phyloP scores from a whole-genome alignment of 192 early-diverging fungal species.

The Linnemannia schmuckeri region DNA sequence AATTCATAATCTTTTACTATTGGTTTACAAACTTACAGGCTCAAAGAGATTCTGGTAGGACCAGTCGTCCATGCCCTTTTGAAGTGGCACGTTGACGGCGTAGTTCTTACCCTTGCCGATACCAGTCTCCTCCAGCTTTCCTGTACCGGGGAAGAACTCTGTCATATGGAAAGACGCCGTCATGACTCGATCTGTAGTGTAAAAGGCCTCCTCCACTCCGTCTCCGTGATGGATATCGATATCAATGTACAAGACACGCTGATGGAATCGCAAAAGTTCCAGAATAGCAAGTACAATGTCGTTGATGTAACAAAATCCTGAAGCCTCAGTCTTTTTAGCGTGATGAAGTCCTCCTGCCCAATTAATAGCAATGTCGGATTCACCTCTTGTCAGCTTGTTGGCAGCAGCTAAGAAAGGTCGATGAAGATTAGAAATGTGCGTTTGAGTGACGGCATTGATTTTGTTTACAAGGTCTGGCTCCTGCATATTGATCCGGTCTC shows the following conservation, averaged over 20 bases:
- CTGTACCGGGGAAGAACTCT: constrained; percentile 96
- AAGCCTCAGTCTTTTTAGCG: constrained; percentile 87
- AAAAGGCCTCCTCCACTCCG: constrained; percentile 96
- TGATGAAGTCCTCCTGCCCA: constrained; percentile 94
- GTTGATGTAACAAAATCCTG: constrained; percentile 96
- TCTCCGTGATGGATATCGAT: constrained; percentile 96
- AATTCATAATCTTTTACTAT: neutral
- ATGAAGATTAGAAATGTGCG: neutral
- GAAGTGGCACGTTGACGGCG: constrained; percentile 93
- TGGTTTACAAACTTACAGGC: constrained; percentile 57
- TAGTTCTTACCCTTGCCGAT: constrained; percentile 91
- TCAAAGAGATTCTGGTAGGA: constrained; percentile 80
- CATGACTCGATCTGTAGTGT: constrained; percentile 94
- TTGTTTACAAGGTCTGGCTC: neutral
- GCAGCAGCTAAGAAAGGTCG: constrained; percentile 64
- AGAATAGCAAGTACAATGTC: constrained; percentile 91
- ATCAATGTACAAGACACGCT: constrained; percentile 96
- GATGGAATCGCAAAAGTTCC: constrained; percentile 80
- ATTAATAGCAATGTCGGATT: constrained; percentile 82
- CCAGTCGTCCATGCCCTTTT: constrained; percentile 96
- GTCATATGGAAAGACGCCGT: constrained; percentile 98
- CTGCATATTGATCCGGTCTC: neutral
- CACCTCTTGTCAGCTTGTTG: constrained; percentile 69
- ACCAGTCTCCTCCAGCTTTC: constrained; percentile 91
- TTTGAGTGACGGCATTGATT: neutral